Evolutionary conservation across 2,329 filamentous ascomycete species (phyloP).

Genomic region (Nigrograna mackinnonii): DNA sequence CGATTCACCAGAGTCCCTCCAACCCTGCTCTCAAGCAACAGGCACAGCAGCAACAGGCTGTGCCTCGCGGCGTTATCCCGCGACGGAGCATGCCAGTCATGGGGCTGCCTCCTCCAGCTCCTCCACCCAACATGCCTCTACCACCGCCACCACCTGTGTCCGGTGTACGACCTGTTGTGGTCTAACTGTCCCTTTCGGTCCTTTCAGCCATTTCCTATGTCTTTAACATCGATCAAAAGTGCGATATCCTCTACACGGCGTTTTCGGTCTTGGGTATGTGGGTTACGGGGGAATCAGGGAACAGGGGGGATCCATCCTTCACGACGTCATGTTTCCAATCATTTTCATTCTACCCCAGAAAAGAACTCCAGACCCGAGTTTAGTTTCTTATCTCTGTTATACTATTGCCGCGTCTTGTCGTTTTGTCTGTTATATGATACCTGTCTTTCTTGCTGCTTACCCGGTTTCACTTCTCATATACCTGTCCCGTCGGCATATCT

Average conservation of each 20-base stretch:
- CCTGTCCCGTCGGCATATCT: too few species aligned
- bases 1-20: conserved; percentile 21
- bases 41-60: conserved; percentile 10
- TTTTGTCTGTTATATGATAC: too few species aligned
- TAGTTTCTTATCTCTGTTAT: too few species aligned
- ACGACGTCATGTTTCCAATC: background rate
- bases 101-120: conserved; percentile 48
- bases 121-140: conserved; percentile 50
- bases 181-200: conserved; percentile 6
- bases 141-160: conserved; percentile 37
- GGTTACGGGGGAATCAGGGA: background rate
- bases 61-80: conserved; percentile 19
- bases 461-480: too few species aligned
- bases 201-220: background rate
- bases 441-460: too few species aligned
- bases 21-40: conserved; percentile 30
- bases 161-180: conserved; percentile 5
- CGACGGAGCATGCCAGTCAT: conserved; percentile 42
- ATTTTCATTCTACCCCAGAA: background rate
- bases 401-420: too few species aligned
- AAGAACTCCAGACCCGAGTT: too few species aligned
- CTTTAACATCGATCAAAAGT: background rate
- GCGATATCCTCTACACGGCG: background rate
- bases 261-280: background rate
- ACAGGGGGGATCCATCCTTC: background rate